Conservation (phyloP, 495 filamentous ascomycete genomes). For the Lophiotrema nucula region DNA sequence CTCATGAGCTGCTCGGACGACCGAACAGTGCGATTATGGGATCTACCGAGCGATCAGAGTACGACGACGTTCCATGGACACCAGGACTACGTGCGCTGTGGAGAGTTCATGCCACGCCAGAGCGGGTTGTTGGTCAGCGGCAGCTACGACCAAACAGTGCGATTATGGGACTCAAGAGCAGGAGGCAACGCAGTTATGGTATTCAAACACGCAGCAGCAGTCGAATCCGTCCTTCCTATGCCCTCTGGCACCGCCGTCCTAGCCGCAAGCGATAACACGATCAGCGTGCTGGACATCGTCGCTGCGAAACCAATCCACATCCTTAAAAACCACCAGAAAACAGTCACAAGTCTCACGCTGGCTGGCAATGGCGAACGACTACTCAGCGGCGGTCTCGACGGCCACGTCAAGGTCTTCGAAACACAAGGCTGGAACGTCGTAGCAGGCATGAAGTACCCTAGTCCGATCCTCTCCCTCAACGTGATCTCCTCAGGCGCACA, state of each 20-base stretch:
- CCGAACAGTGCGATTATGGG: constrained; percentile 88
- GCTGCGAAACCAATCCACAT: constrained; percentile 82
- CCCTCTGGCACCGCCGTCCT: constrained; percentile 81
- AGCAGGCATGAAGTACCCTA: constrained; percentile 84
- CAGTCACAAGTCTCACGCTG: constrained; percentile 77
- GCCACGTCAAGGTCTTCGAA: constrained; percentile 95
- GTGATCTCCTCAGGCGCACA: constrained; percentile 65
- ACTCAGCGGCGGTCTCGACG: constrained; percentile 84
- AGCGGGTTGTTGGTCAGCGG: constrained; percentile 77
- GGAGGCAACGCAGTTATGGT: constrained; percentile 56
- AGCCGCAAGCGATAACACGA: constrained; percentile 79
- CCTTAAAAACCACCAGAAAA: constrained; percentile 95
- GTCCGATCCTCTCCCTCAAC: constrained; percentile 78
- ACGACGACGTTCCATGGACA: constrained; percentile 81
- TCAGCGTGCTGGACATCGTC: constrained; percentile 90
- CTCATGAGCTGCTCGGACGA: constrained; percentile 87
- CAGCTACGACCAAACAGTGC: constrained; percentile 90
- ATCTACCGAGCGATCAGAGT: constrained; percentile 75
- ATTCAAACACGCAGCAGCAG: constrained; percentile 84
- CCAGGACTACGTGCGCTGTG: constrained; percentile 84
- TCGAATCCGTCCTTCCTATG: constrained; percentile 84
- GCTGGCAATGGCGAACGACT: constrained; percentile 77
- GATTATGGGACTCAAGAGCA: constrained; percentile 83
- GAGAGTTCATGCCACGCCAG: constrained; percentile 79
- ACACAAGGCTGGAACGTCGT: constrained; percentile 90